A percentile compares a stretch with the other conserved stretches of the same genome.
These are phyloP conservation scores for Dovyalis caffra DNA, from an alignment of 345 rosid species.

Conservation along the genomic window DNA sequence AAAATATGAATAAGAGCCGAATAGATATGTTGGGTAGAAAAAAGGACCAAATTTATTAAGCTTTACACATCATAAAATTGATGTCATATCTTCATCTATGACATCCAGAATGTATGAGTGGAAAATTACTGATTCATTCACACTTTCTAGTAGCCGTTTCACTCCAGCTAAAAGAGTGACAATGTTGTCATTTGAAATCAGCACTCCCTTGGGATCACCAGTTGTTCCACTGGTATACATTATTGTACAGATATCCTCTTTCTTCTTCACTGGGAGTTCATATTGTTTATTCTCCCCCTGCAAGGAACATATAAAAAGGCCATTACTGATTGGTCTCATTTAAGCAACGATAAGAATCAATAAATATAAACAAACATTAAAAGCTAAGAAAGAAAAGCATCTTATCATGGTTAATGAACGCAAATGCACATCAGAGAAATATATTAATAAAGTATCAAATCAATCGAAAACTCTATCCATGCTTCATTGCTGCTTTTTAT, in stretches of 20 bases:
- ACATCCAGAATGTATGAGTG: not conserved
- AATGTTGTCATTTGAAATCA: conserved; percentile 90
- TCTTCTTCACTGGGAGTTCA: conserved; percentile 79
- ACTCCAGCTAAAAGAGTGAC: conserved; percentile 77
- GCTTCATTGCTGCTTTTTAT: not conserved
- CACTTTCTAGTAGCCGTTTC: conserved; percentile 48
- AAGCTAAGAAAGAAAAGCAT: not conserved
- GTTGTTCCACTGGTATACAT: conserved; percentile 99
- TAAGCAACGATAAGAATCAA: not conserved
- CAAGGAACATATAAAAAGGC: conserved; percentile 16
- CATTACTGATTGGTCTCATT: not conserved
- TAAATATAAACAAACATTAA: not conserved
- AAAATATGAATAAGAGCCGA: not conserved
- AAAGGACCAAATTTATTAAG: not conserved
- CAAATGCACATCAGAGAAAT: not conserved
- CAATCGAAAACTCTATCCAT: not conserved
- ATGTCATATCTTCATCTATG: not conserved
- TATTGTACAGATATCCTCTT: conserved; percentile 81
- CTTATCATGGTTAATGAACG: not conserved
- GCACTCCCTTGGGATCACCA: conserved; percentile 97
- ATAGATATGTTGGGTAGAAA: not conserved
- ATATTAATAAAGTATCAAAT: not conserved
- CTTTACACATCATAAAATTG: not conserved
- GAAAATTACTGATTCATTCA: conserved; percentile 62
- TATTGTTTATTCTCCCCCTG: conserved; percentile 68